Evolutionary conservation across 768 basidiomycete genomes (phyloP), one percentile per base, ranked within the genome.

Genomic region (Galerina marginata): DNA sequence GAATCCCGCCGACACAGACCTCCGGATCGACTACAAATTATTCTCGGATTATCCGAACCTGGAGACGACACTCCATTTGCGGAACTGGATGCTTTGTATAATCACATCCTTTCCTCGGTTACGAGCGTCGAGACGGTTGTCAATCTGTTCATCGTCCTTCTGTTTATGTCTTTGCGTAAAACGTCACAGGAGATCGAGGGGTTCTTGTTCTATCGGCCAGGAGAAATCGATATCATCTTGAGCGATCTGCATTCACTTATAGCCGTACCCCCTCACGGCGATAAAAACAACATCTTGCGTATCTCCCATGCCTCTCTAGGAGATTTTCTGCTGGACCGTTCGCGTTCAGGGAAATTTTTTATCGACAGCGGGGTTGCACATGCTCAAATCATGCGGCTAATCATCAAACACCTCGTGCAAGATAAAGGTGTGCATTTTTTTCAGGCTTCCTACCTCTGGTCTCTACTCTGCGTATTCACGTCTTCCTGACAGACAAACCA

Each of bases 61-160:
- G 52, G 45, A 9, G 54, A 38, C 26, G 58, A 63, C 49, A 33
- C 40, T 2, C 67, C 67, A 0, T 68, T 68, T 43, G 63, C 62
- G 5, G 59, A 65, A 20, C 57, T 70, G 16, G 65, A 70, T 51
- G 48, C 25, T 3, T 46, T 70, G 2, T 70, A 70, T 55, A 39
- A 29, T 7, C 64, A 65, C 42, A 65, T 67, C 25, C 54, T 67
- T 3, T 54, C 59, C 15, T 57, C 60, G 4, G 54, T 63, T 16
- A 44, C 26, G 1, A 44, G 63, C 23, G 26, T 67, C 14, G 55
- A 58, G 14, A 60, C 54, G 46, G 60, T 60, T 2, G 44, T 58
- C 23, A 52, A 62, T 9, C 12, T 64, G 5, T 58, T 64, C 37
- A 44, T 40, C 23, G 29, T 54, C n/a, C 44, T 61, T 11, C 23